Evolutionary conservation across 257 asterid genomes (phyloP).

Genomic region (Paraleonurus japonicus): DNA sequence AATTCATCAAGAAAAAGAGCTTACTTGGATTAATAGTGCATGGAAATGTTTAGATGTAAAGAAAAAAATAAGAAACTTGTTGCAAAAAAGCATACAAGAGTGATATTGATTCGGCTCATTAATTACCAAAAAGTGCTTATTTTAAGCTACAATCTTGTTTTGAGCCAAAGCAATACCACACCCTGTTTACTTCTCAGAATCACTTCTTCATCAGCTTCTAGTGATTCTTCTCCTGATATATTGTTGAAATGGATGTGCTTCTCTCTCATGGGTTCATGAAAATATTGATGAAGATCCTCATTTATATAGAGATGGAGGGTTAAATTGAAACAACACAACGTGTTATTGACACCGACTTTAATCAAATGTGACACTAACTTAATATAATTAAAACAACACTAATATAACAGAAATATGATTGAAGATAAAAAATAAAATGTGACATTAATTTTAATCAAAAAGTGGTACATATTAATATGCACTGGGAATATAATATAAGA

Average conservation of each 20-base stretch:
- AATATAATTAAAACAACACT: too few species aligned
- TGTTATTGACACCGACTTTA: too few species aligned
- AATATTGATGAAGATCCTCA: constrained; percentile 5
- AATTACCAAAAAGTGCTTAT: constrained; percentile 15
- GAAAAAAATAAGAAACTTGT: neutral
- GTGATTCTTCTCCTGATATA: neutral
- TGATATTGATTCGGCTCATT: constrained; percentile 82
- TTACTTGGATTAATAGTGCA: neutral
- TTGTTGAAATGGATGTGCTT: neutral
- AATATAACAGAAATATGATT: too few species aligned
- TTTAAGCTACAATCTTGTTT: neutral
- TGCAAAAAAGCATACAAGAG: constrained; percentile 62
- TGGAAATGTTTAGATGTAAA: neutral
- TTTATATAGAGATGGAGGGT: neutral
- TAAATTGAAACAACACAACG: too few species aligned
- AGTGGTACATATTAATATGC: too few species aligned
- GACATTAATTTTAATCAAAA: too few species aligned
- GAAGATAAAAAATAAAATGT: too few species aligned
- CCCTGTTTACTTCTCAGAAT: constrained; percentile 41
- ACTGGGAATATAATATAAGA: constrained; percentile 15
- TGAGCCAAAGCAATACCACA: constrained; percentile 50
- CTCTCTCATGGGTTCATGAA: neutral
- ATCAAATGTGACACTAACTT: too few species aligned
- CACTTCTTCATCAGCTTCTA: neutral
- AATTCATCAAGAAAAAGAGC: neutral